Base-by-base conservation (phyloP, 805 yeast species). In the Ogataea zsoltii region DNA sequence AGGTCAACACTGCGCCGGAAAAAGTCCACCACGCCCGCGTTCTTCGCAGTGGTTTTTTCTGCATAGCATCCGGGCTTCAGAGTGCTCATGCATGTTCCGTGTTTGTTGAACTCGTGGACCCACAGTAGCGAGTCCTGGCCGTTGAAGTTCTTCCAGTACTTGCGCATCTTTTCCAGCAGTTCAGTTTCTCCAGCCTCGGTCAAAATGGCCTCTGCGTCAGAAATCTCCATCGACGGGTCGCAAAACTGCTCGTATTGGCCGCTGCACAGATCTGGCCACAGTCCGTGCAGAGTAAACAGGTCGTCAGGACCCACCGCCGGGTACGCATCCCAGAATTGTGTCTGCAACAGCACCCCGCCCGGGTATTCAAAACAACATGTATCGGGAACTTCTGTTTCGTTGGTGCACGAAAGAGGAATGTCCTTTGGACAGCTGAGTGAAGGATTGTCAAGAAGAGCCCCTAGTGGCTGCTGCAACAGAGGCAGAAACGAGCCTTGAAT, bases 31-130 rank as follows among this genome's bases (percentile, higher is more conserved):
- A 87, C 90, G 40, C 74, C 73, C 45, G 66, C 69, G 48, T 65
- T 55, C 13, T 61, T 43, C 18, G 59, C 55, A 46, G 28, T 17
- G 29, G 29, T 9, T 4, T 61, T 63, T 16, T 51, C 44, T 1
- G 43, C 67, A 65, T 89, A 90, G 64, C 98, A 91, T 4, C 64
- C 55, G 3, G 94, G 87, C 45, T 75, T 79, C 37, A 91, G 70
- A 1, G 97, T 89, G 38, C 83, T 79, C 75, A 90, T 82, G 67
- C 97, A 91, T 9, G 96, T 89, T 18, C 91, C 97, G 62, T 91
- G 98, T 63, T 91, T 91, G 70, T 91, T 90, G 74, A 79, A 91
- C 66, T 91, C 97, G 66, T 91, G 97, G 29, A 77, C 74, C 98
- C 98, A 91, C 41, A 91, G 69, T 5, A 74, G 61, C 46, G 79